Percentiles rank a stretch among this genome's conserved stretches.
Evolutionary conservation across 2,329 filamentous ascomycete species (phyloP).

Genomic region (Penicillium capsulatum): DNA sequence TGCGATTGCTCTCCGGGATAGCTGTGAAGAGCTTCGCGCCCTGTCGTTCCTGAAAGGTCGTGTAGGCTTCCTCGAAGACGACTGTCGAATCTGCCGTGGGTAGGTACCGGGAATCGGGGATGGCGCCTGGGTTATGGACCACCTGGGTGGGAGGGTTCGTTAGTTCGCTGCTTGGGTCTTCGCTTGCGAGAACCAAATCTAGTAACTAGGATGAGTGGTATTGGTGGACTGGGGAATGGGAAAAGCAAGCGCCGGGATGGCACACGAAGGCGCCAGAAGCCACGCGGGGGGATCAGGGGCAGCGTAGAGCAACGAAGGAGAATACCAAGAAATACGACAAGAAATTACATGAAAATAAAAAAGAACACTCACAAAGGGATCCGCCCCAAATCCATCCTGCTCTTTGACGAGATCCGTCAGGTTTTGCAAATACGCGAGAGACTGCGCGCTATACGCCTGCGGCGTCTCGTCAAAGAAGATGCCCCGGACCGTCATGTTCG

Average conservation of each 20-base stretch:
- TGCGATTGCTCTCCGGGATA: conserved; percentile 32
- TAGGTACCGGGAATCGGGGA: conserved; percentile 42
- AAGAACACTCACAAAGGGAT: conserved; percentile 40
- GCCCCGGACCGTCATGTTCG: conserved; percentile 42
- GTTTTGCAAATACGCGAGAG: conserved; percentile 33
- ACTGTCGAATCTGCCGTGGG: conserved; percentile 44
- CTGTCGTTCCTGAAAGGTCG: conserved; percentile 34
- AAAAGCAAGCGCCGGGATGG: too few species aligned
- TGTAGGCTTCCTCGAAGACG: conserved; percentile 45
- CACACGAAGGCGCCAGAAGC: too few species aligned
- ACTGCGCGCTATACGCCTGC: conserved; percentile 31
- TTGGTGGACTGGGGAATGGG: too few species aligned
- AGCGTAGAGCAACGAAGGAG: neutral
- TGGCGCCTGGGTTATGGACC: conserved; percentile 46
- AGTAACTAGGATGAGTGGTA: too few species aligned
- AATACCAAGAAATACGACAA: conserved; percentile 3
- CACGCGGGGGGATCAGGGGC: neutral
- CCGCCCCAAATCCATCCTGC: conserved; percentile 31
- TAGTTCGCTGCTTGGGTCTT: too few species aligned
- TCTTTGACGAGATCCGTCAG: conserved; percentile 32
- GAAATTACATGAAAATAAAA: too few species aligned
- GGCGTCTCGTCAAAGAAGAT: conserved; percentile 51
- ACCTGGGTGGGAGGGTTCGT: conserved; percentile 23
- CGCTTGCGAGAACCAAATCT: too few species aligned
- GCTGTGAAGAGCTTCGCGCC: conserved; percentile 31